Evolutionary conservation across 495 filamentous ascomycete species (phyloP), one percentile per base, ranked within the genome.

Genomic region (Trypethelium eluteriae): DNA sequence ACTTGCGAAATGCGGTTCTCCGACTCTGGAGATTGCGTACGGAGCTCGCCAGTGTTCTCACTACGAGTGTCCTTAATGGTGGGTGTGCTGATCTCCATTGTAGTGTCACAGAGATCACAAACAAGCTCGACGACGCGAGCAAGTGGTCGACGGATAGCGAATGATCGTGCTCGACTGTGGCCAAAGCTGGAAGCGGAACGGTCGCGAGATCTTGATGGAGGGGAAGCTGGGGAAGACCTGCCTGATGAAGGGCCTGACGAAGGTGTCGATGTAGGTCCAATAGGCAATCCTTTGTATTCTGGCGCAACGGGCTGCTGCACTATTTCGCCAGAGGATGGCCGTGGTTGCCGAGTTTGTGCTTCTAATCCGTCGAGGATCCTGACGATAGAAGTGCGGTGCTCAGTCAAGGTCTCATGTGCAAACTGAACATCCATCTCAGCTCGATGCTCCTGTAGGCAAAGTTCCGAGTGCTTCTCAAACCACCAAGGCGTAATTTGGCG

Each of bases 401-500:
- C 93, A n/a, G 85, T 88, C 49, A 98, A 81, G 69, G 84, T 89
- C 72, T 98, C 94, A 73, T 98, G 94, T 38, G 91, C 87, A 76
- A 97, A 85, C 72, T 97, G 93, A 11, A 98, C 93, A 66, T 97
- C 93, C 88, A 96, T 93, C 75, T 98, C 94, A 1, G 95, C 93
- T 57, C 89, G 86, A 75, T 98, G 94, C 74, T 98, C 94, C 74
- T 97, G 91, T 64, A 96, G 80, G 74, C 94, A 98, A 10, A 97
- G 83, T 69, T 98, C 94, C 0, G 94, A 96, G 73, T 98, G 94
- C 76, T 97, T 98, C 76, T 97, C 93, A 71, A 98, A 98, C 95
- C 94, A 98, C 94, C 94, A 98, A 16, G 94, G 92, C n/a, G 90
- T 90, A 50, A 98, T 96, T 68, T 96, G 91, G 57, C 95, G 90